Conservation (phyloP, 108 stramenopile genomes). For the Epithemia pelagica region DNA sequence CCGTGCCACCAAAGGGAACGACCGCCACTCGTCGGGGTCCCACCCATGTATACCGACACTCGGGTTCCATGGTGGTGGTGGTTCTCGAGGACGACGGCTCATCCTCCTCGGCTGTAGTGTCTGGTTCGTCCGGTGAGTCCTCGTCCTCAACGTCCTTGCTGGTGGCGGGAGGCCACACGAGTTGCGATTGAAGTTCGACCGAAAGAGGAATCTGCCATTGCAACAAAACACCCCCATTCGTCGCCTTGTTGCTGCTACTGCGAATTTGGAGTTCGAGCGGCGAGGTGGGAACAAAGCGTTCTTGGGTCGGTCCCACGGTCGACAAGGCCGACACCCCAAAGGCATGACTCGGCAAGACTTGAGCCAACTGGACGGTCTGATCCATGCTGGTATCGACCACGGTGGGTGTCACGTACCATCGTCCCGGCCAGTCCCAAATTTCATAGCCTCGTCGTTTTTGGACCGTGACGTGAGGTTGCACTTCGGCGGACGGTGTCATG, state of each 20-base stretch:
- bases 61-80: neutral
- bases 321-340: constrained; percentile 30
- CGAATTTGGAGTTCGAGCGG: constrained; percentile 64
- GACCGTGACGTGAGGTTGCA: constrained; percentile 24
- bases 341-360: constrained; percentile 66
- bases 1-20: constrained; percentile 52
- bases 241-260: neutral
- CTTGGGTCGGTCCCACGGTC: constrained; percentile 68
- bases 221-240: constrained; percentile 22
- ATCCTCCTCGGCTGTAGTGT: constrained; percentile 11
- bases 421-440: constrained; percentile 54
- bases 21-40: constrained; percentile 55
- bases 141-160: constrained; percentile 24
- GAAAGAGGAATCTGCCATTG: constrained; percentile 10
- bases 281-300: constrained; percentile 55
- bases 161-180: neutral
- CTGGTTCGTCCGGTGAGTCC: constrained; percentile 19
- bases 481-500: constrained; percentile 77
- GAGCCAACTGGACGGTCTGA: constrained; percentile 42
- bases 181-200: constrained; percentile 1
- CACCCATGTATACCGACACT: neutral
- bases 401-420: constrained; percentile 44
- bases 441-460: constrained; percentile 20
- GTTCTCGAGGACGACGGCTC: neutral
- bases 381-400: constrained; percentile 33